Conservation (phyloP, 768 basidiomycete species). For the Tylopilus felleus region DNA sequence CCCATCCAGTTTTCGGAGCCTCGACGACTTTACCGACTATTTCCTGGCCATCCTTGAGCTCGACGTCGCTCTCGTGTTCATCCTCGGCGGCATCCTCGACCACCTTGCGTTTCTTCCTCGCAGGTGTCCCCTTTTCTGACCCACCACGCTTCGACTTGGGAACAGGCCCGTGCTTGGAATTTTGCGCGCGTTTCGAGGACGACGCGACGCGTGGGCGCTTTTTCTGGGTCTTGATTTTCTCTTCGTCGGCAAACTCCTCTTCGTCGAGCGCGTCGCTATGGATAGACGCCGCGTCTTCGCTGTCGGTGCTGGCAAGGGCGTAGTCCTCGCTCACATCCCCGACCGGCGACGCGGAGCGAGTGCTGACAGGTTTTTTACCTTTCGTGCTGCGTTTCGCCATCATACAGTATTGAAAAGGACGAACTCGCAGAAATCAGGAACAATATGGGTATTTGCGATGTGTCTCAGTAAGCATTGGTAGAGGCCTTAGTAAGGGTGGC, state of each 20-base stretch:
- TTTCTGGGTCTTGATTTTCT: slow-evolving; percentile 5
- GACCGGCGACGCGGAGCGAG: slow-evolving; percentile 2
- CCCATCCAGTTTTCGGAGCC: slow-evolving; percentile 80
- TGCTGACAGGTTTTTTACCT: background rate
- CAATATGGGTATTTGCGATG: background rate
- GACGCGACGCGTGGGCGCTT: slow-evolving; percentile 24
- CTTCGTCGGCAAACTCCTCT: slow-evolving; percentile 30
- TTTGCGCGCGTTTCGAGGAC: slow-evolving; percentile 28
- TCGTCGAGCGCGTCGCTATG: slow-evolving; percentile 49
- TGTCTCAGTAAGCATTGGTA: background rate
- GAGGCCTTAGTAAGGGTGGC: background rate
- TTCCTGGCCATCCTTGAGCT: slow-evolving; percentile 62
- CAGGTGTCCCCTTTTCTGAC: slow-evolving; percentile 12
- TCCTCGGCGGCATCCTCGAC: slow-evolving; percentile 12
- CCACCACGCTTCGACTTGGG: slow-evolving; percentile 25
- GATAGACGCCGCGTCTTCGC: slow-evolving; percentile 19
- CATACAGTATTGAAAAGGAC: background rate
- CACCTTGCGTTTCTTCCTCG: slow-evolving; percentile 26
- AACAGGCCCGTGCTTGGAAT: slow-evolving; percentile 3
- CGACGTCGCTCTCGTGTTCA: slow-evolving; percentile 38
- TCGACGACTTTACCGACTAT: slow-evolving; percentile 74
- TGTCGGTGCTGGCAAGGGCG: slow-evolving; percentile 10
- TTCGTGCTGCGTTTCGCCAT: slow-evolving; percentile 19
- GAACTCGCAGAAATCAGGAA: background rate
- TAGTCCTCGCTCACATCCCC: slow-evolving; percentile 12